Percentiles rank a stretch among this genome's conserved stretches.
These are phyloP conservation scores for Myxozyma monticola DNA, from an alignment of 805 yeast genomes.

Conservation along the genomic window DNA sequence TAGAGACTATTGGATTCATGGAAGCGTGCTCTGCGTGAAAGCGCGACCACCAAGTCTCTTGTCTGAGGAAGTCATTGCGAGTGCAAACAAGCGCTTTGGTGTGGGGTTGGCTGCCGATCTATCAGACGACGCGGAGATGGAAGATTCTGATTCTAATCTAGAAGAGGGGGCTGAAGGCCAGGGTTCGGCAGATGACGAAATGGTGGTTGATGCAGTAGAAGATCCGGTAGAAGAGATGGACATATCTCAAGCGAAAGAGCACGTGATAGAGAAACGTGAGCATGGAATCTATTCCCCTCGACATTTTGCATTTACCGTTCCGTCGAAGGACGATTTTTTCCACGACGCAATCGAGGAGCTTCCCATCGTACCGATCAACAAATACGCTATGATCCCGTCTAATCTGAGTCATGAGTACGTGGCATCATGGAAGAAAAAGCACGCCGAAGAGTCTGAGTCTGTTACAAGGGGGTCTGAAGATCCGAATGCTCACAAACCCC, in stretches of 20 bases:
- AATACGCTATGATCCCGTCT: slow-evolving; percentile 20
- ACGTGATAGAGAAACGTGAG: neutral
- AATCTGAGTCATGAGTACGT: slow-evolving; percentile 6
- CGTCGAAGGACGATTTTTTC: slow-evolving; percentile 23
- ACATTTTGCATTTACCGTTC: slow-evolving; percentile 18
- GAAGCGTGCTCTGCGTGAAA: slow-evolving; percentile 55
- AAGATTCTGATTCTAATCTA: neutral
- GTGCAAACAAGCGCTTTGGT: slow-evolving; percentile 11
- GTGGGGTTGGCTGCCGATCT: no score
- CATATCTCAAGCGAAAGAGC: neutral
- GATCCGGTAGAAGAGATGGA: neutral
- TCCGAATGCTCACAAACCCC: slow-evolving; percentile 2
- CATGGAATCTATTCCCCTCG: slow-evolving; percentile 4
- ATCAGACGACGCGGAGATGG: no score
- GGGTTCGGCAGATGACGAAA: neutral
- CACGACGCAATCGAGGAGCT: slow-evolving; percentile 40
- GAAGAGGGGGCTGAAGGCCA: neutral
- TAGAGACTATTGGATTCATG: slow-evolving; percentile 74
- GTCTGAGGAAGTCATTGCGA: slow-evolving; percentile 26
- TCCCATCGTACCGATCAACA: slow-evolving; percentile 36
- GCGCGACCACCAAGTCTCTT: slow-evolving; percentile 47
- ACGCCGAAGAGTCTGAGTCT: neutral
- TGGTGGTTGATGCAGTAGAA: neutral
- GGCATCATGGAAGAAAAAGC: slow-evolving; percentile 2
- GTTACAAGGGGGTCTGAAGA: neutral